These are phyloP conservation scores for grape (Vitis vinifera) DNA, from an alignment of 164 flowering plant genomes.

Conservation along the genomic window ASM3070453v1 NC_081806.1:5673001-5673500, in stretches of 20 bases:
- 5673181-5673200: slow-evolving; percentile 49
- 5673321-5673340: background rate
- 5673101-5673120: slow-evolving; percentile 21
- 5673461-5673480: too few relatives aligned
- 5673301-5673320: slow-evolving; percentile 60
- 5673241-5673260: slow-evolving; percentile 26
- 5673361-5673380: background rate
- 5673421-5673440: too few relatives aligned
- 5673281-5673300: slow-evolving; percentile 45
- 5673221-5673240: slow-evolving; percentile 15
- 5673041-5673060: background rate
- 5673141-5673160: slow-evolving; percentile 20
- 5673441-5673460: too few relatives aligned
- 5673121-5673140: slow-evolving; percentile 21
- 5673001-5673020: background rate
- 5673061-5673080: slow-evolving; percentile 16
- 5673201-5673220: slow-evolving; percentile 16
- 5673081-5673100: slow-evolving; percentile 58
- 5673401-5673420: too few relatives aligned
- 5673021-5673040: background rate
- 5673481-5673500: slow-evolving; percentile 12
- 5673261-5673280: slow-evolving; percentile 67
- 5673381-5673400: background rate
- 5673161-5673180: slow-evolving; percentile 65
- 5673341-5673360: background rate